phyloP scores from a whole-genome alignment of 352 stramenopile genomes.

The Phytophthora sp. region DNA sequence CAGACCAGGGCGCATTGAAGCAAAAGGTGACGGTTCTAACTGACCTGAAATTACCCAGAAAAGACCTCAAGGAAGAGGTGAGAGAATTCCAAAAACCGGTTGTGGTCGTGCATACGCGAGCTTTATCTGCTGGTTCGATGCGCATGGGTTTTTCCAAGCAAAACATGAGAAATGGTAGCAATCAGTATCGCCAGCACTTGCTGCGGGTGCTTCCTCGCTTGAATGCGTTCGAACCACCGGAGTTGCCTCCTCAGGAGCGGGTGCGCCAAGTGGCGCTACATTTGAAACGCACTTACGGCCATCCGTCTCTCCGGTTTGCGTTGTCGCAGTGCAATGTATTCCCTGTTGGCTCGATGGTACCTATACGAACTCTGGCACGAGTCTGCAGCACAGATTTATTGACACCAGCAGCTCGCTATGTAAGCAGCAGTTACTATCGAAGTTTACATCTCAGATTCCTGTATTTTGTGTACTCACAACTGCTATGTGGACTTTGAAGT shows the following conservation, averaged over 20 bases:
- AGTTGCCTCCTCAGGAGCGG: constrained; percentile 28
- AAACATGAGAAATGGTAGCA: constrained; percentile 40
- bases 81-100: constrained; percentile 28
- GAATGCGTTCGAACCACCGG: constrained; percentile 11
- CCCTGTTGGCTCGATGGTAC: constrained; percentile 36
- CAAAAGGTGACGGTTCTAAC: not conserved
- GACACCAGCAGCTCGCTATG: constrained; percentile 45
- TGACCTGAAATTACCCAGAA: not conserved
- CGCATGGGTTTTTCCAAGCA: constrained; percentile 43
- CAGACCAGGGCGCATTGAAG: not conserved
- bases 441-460: not conserved
- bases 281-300: constrained; percentile 47
- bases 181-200: constrained; percentile 39
- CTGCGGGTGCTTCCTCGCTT: constrained; percentile 38
- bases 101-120: constrained; percentile 33
- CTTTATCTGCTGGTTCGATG: constrained; percentile 33
- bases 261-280: constrained; percentile 48
- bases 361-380: constrained; percentile 32
- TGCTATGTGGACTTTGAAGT: constrained; percentile 31
- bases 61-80: constrained; percentile 10
- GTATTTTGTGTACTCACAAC: constrained; percentile 6
- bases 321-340: constrained; percentile 59
- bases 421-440: constrained; percentile 24
- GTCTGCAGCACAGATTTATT: constrained; percentile 51
- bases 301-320: constrained; percentile 59